These are phyloP conservation scores for Alternaria sp. DNA, from an alignment of 2,329 filamentous ascomycete genomes.

Conservation along the genomic window DNA sequence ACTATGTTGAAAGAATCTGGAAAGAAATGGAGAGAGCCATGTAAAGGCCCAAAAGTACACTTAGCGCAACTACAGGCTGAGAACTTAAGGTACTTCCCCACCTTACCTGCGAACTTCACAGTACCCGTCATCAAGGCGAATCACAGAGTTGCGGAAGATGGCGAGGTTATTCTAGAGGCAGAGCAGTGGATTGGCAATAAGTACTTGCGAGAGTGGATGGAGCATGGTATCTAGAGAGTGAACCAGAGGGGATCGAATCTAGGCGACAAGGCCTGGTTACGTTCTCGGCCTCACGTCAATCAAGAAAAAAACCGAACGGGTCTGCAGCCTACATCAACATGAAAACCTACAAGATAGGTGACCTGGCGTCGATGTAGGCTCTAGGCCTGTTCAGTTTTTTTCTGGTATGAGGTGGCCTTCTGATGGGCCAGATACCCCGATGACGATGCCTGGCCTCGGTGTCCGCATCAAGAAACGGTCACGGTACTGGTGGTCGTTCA, in stretches of 20 bases:
- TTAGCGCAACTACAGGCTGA: neutral
- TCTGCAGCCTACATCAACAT: too few species aligned
- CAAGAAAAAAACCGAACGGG: too few species aligned
- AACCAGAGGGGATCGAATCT: neutral
- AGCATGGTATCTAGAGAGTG: neutral
- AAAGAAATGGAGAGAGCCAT: neutral
- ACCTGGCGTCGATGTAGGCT: too few species aligned
- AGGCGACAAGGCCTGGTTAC: neutral
- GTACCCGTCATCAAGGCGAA: neutral
- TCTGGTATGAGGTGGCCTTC: too few species aligned
- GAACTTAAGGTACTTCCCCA: neutral
- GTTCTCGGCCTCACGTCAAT: neutral
- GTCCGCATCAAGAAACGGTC: neutral
- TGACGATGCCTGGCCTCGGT: too few species aligned
- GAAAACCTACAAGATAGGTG: too few species aligned
- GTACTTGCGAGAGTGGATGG: neutral
- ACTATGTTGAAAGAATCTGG: neutral
- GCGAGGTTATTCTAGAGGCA: neutral
- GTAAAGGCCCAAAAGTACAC: neutral
- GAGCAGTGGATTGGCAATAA: neutral
- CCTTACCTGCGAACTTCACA: rapidly evolving
- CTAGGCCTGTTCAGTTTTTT: too few species aligned
- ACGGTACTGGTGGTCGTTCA: neutral
- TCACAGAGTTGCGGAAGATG: neutral
- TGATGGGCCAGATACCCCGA: too few species aligned